A percentile compares a stretch with the other conserved stretches of the same genome.
Conservation (phyloP, 1,284 basidiomycete species). For the Termitomyces sp. region DNA sequence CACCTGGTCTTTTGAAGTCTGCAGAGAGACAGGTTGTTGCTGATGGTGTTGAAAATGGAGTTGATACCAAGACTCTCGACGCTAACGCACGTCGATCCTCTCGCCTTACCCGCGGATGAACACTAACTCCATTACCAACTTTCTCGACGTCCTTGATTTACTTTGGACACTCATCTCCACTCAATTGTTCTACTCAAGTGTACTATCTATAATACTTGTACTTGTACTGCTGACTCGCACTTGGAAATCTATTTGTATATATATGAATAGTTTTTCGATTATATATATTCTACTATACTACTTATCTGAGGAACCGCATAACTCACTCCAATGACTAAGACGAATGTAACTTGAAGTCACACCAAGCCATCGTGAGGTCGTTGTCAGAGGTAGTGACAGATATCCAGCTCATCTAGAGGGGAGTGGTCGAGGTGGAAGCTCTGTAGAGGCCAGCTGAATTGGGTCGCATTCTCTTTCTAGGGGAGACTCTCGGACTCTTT, state of each 20-base stretch:
- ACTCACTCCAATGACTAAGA: too few relatives aligned
- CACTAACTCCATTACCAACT: background rate
- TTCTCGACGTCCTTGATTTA: background rate
- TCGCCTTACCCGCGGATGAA: background rate
- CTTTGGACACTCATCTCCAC: background rate
- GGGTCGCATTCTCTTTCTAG: too few relatives aligned
- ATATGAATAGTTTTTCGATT: background rate
- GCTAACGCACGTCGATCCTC: background rate
- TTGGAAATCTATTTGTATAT: background rate
- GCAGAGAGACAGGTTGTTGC: background rate
- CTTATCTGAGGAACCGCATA: too few relatives aligned
- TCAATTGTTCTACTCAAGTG: background rate
- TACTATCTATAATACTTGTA: background rate
- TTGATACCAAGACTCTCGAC: background rate
- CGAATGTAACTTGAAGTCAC: too few relatives aligned
- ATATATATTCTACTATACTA: background rate
- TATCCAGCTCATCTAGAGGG: too few relatives aligned
- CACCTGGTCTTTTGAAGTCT: background rate
- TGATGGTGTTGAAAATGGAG: background rate
- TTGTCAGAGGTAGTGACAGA: too few relatives aligned
- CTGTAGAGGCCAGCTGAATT: too few relatives aligned
- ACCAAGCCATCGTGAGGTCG: too few relatives aligned
- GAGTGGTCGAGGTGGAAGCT: too few relatives aligned
- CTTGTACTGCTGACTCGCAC: background rate
- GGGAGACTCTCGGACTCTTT: too few relatives aligned